Conservation (phyloP, 345 rosid genomes). For the Gossypioides kirkii region DNA sequence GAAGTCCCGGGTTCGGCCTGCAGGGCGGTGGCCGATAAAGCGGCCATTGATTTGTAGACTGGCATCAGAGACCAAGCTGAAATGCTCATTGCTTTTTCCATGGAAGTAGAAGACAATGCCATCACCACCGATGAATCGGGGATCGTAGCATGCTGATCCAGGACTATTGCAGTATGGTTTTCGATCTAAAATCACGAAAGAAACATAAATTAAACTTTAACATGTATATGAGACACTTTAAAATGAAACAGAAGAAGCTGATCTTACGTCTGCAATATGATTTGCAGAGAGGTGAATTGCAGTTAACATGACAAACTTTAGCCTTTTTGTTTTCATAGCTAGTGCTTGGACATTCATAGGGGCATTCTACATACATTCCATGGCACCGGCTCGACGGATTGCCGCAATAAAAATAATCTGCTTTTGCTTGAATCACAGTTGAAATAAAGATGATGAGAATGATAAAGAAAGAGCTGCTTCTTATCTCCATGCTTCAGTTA, state of each 20-base stretch:
- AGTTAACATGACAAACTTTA: slow-evolving; percentile 37
- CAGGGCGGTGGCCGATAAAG: slow-evolving; percentile 51
- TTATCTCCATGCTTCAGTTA: neutral
- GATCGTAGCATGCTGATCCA: slow-evolving; percentile 53
- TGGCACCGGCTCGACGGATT: slow-evolving; percentile 19
- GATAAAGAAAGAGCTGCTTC: neutral
- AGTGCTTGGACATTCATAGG: slow-evolving; percentile 35
- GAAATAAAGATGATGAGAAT: neutral
- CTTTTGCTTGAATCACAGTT: neutral
- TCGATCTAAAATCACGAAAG: slow-evolving; percentile 18
- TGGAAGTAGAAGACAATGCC: slow-evolving; percentile 53
- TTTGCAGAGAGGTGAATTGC: slow-evolving; percentile 36
- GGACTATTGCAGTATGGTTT: slow-evolving; percentile 39
- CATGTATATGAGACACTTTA: too few relatives aligned
- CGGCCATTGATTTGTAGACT: slow-evolving; percentile 45
- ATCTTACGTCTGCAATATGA: slow-evolving; percentile 31
- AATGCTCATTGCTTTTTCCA: slow-evolving; percentile 46
- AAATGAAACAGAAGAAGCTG: neutral
- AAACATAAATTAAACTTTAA: too few relatives aligned
- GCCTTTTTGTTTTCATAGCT: slow-evolving; percentile 17
- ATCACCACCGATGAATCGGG: slow-evolving; percentile 58
- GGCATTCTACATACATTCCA: slow-evolving; percentile 23
- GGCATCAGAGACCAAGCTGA: slow-evolving; percentile 42
- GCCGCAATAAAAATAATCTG: neutral
- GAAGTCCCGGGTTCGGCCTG: slow-evolving; percentile 37